Conservation (phyloP, 768 basidiomycete species). For the Cyclocybe cylindracea region DNA sequence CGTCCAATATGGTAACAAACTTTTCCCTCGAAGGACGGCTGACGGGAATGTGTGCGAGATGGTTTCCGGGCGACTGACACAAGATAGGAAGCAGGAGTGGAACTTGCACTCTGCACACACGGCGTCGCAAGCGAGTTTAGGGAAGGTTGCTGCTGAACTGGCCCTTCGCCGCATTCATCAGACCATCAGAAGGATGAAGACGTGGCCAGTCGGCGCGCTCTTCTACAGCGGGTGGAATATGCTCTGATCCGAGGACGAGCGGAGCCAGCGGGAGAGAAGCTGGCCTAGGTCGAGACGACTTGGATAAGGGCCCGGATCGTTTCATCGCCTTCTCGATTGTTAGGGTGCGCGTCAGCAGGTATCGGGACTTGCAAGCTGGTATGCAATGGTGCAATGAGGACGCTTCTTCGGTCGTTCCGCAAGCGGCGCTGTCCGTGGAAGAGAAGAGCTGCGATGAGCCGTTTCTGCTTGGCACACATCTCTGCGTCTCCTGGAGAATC, state of each 20-base stretch:
- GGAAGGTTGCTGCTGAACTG: too few species aligned
- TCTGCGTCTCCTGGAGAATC: neutral
- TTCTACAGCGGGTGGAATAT: neutral
- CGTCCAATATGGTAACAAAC: neutral
- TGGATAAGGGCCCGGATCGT: constrained; percentile 8
- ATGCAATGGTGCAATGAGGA: constrained; percentile 4
- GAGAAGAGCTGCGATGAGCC: constrained; percentile 5
- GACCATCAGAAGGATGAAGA: constrained; percentile 4
- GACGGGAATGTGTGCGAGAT: constrained; percentile 1
- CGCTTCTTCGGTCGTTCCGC: neutral
- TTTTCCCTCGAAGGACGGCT: neutral
- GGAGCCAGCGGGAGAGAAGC: neutral
- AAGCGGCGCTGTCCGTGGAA: neutral
- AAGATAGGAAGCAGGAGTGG: constrained; percentile 6
- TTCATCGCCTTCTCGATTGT: constrained; percentile 6
- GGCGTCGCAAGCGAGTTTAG: too few species aligned
- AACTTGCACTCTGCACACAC: too few species aligned
- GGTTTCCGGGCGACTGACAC: constrained; percentile 12
- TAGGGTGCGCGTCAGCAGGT: neutral
- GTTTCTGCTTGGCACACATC: neutral
- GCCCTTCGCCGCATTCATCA: constrained; percentile 9
- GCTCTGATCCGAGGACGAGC: neutral
- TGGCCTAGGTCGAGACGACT: constrained; percentile 6
- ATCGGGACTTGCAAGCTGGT: neutral
- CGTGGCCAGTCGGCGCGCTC: neutral